These are phyloP conservation scores for Iodosphaeria phyllophila DNA, from an alignment of 2,329 filamentous ascomycete genomes.

Conservation along the genomic window DNA sequence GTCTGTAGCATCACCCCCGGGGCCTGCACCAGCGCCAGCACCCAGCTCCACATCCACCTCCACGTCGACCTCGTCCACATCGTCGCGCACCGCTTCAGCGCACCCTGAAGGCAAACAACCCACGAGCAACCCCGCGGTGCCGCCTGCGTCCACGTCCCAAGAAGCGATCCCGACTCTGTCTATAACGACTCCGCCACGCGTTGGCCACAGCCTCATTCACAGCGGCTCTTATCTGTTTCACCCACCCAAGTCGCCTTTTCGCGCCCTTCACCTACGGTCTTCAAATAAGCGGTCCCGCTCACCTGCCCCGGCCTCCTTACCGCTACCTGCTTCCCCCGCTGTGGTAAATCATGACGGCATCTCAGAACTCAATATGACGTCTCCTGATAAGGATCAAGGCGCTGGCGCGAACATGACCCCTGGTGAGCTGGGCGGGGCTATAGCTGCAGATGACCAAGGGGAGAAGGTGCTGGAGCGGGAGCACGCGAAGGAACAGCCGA, in stretches of 20 bases:
- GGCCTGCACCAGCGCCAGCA: no score
- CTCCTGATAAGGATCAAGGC: slow-evolving; percentile 3
- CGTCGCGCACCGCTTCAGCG: no score
- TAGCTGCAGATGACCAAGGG: slow-evolving; percentile 12
- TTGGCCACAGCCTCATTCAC: slow-evolving; percentile 6
- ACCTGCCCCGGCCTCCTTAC: slow-evolving; percentile 10
- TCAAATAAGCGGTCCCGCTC: slow-evolving; percentile 29
- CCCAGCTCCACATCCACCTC: no score
- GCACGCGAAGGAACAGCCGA: slow-evolving; percentile 5
- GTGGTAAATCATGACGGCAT: slow-evolving; percentile 19
- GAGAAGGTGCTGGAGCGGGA: slow-evolving; percentile 9
- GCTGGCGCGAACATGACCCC: background rate
- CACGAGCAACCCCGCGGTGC: no score
- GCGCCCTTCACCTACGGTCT: slow-evolving; percentile 23
- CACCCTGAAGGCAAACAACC: no score
- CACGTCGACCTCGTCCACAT: no score
- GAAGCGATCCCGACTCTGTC: slow-evolving; percentile 9
- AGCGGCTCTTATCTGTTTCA: slow-evolving; percentile 4
- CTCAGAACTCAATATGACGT: slow-evolving; percentile 8
- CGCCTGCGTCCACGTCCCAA: background rate
- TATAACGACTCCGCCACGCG: slow-evolving; percentile 9
- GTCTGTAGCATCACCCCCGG: no score
- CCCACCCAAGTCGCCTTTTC: slow-evolving; percentile 18
- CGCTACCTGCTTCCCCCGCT: slow-evolving; percentile 8
- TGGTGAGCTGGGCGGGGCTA: slow-evolving; percentile 5